phyloP scores from a whole-genome alignment of 2,329 filamentous ascomycete species.

The Fusarium sublunatum region DNA sequence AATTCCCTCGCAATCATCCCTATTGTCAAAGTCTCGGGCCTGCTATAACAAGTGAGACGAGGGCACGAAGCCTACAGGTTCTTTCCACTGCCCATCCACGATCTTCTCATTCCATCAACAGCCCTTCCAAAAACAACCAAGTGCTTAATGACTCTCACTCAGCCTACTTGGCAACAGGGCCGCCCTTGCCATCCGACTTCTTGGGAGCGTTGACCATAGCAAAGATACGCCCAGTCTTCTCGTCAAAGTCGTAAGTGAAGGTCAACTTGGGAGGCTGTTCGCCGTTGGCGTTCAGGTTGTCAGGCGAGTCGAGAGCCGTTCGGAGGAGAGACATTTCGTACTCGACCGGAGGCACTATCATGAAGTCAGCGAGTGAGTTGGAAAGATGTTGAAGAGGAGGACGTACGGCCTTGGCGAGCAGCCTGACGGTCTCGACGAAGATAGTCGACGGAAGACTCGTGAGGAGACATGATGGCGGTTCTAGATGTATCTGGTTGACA shows the following conservation, averaged over 20 bases:
- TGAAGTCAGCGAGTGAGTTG: not conserved
- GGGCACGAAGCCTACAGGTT: not conserved
- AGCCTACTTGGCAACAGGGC: not conserved
- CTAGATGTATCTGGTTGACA: not conserved
- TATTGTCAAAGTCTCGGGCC: not conserved
- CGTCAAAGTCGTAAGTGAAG: not conserved
- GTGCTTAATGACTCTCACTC: not conserved
- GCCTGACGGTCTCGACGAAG: not conserved
- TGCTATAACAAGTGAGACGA: not conserved
- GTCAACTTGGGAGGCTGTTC: not conserved
- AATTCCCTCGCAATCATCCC: not conserved
- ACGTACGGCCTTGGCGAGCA: not conserved
- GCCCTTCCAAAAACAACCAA: not conserved
- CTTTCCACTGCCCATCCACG: not conserved
- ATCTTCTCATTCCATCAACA: not conserved
- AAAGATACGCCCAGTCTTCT: not conserved
- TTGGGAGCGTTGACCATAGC: not conserved
- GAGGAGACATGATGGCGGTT: not conserved
- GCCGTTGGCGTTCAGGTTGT: not conserved
- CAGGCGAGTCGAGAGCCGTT: not conserved
- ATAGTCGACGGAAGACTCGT: not conserved
- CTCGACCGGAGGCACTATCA: not conserved
- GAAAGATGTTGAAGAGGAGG: too few relatives aligned
- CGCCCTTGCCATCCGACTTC: not conserved
- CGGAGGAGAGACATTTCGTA: not conserved